These are phyloP conservation scores for Mytilinidion resinicola DNA, from an alignment of 495 filamentous ascomycete genomes.

Conservation along the genomic window DNA sequence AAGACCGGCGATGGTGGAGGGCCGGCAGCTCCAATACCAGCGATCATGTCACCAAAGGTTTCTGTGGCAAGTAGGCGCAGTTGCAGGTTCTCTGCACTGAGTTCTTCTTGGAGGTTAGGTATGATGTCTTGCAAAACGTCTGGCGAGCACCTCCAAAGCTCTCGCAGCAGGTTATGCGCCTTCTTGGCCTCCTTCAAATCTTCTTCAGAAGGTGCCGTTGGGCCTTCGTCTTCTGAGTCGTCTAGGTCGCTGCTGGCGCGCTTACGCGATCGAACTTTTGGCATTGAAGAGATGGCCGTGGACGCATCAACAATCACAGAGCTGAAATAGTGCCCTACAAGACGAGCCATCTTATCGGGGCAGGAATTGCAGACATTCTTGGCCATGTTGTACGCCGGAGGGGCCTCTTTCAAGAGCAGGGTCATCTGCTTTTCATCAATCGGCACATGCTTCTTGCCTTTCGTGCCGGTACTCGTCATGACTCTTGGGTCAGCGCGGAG, in stretches of 20 bases:
- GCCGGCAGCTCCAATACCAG: conserved; percentile 84
- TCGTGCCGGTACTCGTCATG: conserved; percentile 33
- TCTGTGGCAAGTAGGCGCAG: conserved; percentile 82
- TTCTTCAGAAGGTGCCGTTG: conserved; percentile 61
- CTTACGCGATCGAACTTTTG: conserved; percentile 13
- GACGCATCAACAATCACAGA: conserved; percentile 90
- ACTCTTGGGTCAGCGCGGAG: conserved; percentile 68
- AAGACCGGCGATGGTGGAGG: conserved; percentile 64
- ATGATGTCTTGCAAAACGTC: conserved; percentile 87
- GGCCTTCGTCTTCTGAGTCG: conserved; percentile 62
- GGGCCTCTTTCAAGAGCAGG: conserved; percentile 73
- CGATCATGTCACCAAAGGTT: conserved; percentile 87
- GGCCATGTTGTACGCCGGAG: conserved; percentile 91
- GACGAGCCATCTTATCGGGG: conserved; percentile 86
- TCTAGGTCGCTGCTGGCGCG: conserved; percentile 46
- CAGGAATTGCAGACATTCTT: conserved; percentile 87
- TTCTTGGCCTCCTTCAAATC: conserved; percentile 84
- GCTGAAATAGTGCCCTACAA: conserved; percentile 94
- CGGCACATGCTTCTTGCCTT: conserved; percentile 56
- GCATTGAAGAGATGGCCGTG: conserved; percentile 26
- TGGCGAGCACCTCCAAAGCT: conserved; percentile 90
- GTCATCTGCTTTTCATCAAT: conserved; percentile 70
- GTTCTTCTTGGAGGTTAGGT: conserved; percentile 86
- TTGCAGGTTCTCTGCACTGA: conserved; percentile 81
- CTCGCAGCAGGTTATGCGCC: conserved; percentile 80